These are phyloP conservation scores for Plasmopara viticola DNA, from an alignment of 352 stramenopile species.

Conservation along the genomic window DNA sequence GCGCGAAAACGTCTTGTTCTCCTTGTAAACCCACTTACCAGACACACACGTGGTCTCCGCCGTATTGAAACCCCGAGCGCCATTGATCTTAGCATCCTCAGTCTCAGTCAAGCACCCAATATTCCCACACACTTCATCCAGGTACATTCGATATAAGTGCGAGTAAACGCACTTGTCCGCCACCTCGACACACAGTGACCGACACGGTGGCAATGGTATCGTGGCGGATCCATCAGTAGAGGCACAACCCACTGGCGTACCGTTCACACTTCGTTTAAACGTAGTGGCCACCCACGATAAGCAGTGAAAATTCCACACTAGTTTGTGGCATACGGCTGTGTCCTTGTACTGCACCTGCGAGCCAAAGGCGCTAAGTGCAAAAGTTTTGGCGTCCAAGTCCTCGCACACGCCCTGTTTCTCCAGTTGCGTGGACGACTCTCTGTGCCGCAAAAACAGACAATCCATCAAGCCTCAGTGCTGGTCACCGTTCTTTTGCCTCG, in stretches of 20 bases:
- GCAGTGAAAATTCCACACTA: constrained; percentile 77
- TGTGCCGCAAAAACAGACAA: constrained; percentile 4
- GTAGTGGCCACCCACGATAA: constrained; percentile 54
- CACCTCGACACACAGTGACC: constrained; percentile 68
- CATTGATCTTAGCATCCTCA: constrained; percentile 26
- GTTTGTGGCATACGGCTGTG: constrained; percentile 39
- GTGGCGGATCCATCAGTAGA: constrained; percentile 9
- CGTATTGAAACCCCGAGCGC: constrained; percentile 22
- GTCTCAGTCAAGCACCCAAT: constrained; percentile 52
- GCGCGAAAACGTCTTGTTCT: constrained; percentile 47
- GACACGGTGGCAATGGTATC: constrained; percentile 48
- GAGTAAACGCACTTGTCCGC: constrained; percentile 73
- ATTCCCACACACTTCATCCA: constrained; percentile 63
- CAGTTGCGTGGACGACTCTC: constrained; percentile 47
- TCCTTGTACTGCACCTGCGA: constrained; percentile 63
- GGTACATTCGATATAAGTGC: constrained; percentile 55
- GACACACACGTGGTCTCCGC: constrained; percentile 40
- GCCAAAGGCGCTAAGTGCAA: constrained; percentile 49
- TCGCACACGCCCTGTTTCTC: constrained; percentile 71
- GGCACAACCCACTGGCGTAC: constrained; percentile 29
- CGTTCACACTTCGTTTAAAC: constrained; percentile 36
- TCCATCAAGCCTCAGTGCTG: not conserved
- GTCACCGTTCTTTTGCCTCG: not conserved
- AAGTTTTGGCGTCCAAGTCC: constrained; percentile 58
- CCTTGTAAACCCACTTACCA: constrained; percentile 37